Conservation (phyloP, 2,329 filamentous ascomycete species). For the Massarina eburnea region DNA sequence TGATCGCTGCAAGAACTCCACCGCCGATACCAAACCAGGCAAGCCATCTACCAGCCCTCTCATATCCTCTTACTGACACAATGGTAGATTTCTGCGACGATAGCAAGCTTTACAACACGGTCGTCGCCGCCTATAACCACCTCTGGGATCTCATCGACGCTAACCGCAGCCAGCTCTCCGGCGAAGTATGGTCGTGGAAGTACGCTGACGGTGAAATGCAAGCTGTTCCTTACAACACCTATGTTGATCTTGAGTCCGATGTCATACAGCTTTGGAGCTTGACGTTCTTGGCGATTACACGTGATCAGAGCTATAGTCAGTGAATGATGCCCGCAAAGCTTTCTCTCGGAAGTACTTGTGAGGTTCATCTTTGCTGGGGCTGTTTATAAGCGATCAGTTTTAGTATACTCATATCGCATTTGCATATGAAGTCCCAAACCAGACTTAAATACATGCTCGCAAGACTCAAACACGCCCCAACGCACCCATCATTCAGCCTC, state of each 20-base stretch:
- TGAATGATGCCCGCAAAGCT: too few species aligned
- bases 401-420: too few species aligned
- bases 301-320: constrained; percentile 28
- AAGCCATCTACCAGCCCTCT: neutral
- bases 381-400: too few species aligned
- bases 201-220: constrained; percentile 54
- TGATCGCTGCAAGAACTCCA: constrained; percentile 48
- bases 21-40: constrained; percentile 10
- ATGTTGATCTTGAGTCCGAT: constrained; percentile 56
- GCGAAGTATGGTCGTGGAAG: constrained; percentile 66
- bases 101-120: constrained; percentile 45
- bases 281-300: constrained; percentile 58
- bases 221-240: constrained; percentile 54
- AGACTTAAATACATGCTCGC: too few species aligned
- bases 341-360: too few species aligned
- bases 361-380: too few species aligned
- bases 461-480: too few species aligned
- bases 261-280: constrained; percentile 61
- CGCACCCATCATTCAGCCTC: too few species aligned
- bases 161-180: constrained; percentile 55
- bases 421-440: too few species aligned
- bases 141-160: constrained; percentile 64
- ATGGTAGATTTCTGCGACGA: constrained; percentile 55
- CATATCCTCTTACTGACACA: constrained; percentile 15
- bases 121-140: constrained; percentile 57